Evolutionary conservation across 2,329 filamentous ascomycete species (phyloP).

Genomic region (Apiospora malaysiana): DNA sequence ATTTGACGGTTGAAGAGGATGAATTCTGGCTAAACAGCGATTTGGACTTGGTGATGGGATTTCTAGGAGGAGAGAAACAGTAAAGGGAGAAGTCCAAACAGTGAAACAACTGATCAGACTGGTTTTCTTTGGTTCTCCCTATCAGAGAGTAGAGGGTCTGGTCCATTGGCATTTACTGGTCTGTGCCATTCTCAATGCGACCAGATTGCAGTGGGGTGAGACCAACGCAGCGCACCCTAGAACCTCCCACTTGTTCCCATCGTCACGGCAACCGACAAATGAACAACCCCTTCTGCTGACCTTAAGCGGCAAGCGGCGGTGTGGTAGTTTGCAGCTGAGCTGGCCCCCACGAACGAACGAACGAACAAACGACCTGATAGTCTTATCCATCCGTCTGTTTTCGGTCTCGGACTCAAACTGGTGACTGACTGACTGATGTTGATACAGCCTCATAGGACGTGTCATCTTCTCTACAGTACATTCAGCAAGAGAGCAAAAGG

Average conservation of each 20-base stretch:
- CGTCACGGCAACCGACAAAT: conserved; percentile 41
- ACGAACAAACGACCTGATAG: not conserved
- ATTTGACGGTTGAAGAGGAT: not conserved
- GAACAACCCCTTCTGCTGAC: not conserved
- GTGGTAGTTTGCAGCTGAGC: not conserved
- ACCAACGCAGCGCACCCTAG: conserved; percentile 9
- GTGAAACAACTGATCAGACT: conserved; percentile 23
- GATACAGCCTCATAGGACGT: conserved; percentile 11
- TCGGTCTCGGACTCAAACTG: not conserved
- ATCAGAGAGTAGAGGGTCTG: not conserved
- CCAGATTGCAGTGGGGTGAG: conserved; percentile 14
- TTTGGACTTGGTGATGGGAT: conserved; percentile 34
- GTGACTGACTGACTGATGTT: not conserved
- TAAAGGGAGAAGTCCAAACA: conserved; percentile 22
- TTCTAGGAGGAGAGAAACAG: conserved; percentile 32
- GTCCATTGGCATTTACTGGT: conserved; percentile 26
- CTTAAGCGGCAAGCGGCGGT: conserved; percentile 17
- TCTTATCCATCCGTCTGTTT: not conserved
- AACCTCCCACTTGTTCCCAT: conserved; percentile 24
- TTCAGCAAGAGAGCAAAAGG: not conserved
- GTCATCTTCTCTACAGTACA: not conserved
- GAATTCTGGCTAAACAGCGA: conserved; percentile 24
- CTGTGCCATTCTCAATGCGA: conserved; percentile 31
- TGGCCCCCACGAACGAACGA: conserved; percentile 7
- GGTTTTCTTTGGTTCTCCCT: conserved; percentile 19